Evolutionary conservation across 345 rosid genomes (phyloP).

Genomic region (Pugionium cornutum): DNA sequence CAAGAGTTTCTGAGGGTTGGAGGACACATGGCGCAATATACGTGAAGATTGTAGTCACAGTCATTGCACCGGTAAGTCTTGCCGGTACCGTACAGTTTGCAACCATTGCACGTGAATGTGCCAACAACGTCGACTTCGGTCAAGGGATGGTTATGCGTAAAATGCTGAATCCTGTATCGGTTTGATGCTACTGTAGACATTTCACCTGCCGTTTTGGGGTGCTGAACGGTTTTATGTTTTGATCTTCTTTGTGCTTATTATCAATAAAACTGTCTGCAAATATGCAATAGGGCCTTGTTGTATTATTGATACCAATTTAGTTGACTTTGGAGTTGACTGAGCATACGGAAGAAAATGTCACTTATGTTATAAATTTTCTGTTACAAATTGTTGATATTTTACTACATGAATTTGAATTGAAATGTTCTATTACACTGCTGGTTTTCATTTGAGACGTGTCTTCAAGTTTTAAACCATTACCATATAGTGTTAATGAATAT

Average conservation of each 20-base stretch:
- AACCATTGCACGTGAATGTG: slow-evolving; percentile 42
- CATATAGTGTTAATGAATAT: not conserved
- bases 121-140: not conserved
- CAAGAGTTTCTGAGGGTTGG: slow-evolving; percentile 16
- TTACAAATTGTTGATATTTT: slow-evolving; percentile 28
- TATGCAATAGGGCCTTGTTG: slow-evolving; percentile 3
- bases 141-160: slow-evolving; percentile 40
- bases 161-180: slow-evolving; percentile 22
- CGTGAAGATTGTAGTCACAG: slow-evolving; percentile 47
- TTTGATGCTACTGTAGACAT: not conserved
- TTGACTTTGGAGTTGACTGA: slow-evolving; percentile 31
- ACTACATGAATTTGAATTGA: slow-evolving; percentile 16
- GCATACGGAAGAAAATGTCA: slow-evolving; percentile 21
- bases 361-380: not conserved
- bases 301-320: slow-evolving; percentile 16
- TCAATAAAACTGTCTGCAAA: not conserved
- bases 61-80: slow-evolving; percentile 35
- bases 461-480: slow-evolving; percentile 16
- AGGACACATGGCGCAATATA: slow-evolving; percentile 46
- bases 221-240: not conserved
- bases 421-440: slow-evolving; percentile 17
- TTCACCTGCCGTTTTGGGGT: not conserved
- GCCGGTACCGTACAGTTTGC: slow-evolving; percentile 37
- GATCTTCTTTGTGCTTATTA: slow-evolving; percentile 4
- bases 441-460: slow-evolving; percentile 19